Conservation (phyloP, 352 stramenopile genomes). For the Phytophthora agathidicida region DNA sequence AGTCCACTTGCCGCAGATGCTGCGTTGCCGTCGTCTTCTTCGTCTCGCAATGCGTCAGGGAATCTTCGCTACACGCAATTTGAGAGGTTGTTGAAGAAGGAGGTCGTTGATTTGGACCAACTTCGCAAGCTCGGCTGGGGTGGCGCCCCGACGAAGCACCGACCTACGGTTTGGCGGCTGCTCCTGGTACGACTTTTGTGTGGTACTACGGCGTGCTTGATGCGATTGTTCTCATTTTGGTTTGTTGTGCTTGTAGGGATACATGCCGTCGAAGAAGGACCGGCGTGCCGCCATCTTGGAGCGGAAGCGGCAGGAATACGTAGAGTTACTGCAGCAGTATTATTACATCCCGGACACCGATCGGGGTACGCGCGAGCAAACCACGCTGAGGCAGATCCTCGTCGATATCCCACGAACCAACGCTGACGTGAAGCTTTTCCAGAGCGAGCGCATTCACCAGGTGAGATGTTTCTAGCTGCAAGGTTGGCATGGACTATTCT, state of each 20-base stretch:
- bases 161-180: slow-evolving; percentile 95
- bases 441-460: slow-evolving; percentile 93
- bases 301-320: slow-evolving; percentile 97
- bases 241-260: slow-evolving; percentile 61
- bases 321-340: slow-evolving; percentile 94
- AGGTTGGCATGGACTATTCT: slow-evolving; percentile 1
- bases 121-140: slow-evolving; percentile 93
- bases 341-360: slow-evolving; percentile 97
- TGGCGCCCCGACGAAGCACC: slow-evolving; percentile 86
- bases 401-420: slow-evolving; percentile 99
- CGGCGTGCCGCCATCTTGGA: slow-evolving; percentile 90
- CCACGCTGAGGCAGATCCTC: slow-evolving; percentile 95
- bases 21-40: slow-evolving; percentile 4
- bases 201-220: background rate
- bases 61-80: slow-evolving; percentile 84
- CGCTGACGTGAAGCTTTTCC: slow-evolving; percentile 96
- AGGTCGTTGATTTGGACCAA: slow-evolving; percentile 90
- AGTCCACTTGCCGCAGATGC: slow-evolving; percentile 1
- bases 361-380: slow-evolving; percentile 95
- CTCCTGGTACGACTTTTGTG: slow-evolving; percentile 78
- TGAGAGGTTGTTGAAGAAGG: slow-evolving; percentile 62
- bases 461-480: slow-evolving; percentile 44
- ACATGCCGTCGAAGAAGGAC: slow-evolving; percentile 96
- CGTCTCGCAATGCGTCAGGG: slow-evolving; percentile 67
- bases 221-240: background rate